phyloP scores from a whole-genome alignment of 2,329 filamentous ascomycete genomes.

The Didymellaceae sp. region DNA sequence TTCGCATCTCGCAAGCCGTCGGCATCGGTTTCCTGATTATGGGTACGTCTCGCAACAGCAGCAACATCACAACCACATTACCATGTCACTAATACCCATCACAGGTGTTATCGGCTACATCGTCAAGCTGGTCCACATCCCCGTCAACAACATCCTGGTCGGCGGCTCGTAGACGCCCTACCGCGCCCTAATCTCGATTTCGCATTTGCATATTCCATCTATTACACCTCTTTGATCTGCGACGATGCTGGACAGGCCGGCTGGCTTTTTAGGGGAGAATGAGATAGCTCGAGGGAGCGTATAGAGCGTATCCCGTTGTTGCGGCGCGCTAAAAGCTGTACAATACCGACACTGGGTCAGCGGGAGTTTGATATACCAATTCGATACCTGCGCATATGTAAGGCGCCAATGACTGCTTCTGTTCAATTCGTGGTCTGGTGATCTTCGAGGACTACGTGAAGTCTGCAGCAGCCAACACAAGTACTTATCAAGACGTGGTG shows the following conservation, averaged over 20 bases:
- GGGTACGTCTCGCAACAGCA: constrained; percentile 32
- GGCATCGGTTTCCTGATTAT: constrained; percentile 61
- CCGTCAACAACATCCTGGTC: constrained; percentile 62
- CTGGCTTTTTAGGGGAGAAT: neutral
- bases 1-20: constrained; percentile 59
- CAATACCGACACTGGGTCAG: constrained; percentile 40
- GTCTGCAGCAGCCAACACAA: too few species aligned
- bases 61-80: neutral
- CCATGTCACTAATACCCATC: neutral
- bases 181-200: constrained; percentile 19
- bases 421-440: neutral
- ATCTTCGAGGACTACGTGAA: too few species aligned
- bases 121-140: constrained; percentile 61
- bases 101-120: constrained; percentile 57
- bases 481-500: too few species aligned
- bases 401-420: neutral
- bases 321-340: constrained; percentile 36
- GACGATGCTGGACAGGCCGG: neutral
- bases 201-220: constrained; percentile 21
- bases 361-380: constrained; percentile 48
- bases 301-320: constrained; percentile 5
- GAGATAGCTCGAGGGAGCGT: constrained; percentile 2
- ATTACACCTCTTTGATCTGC: constrained; percentile 21
- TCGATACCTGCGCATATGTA: constrained; percentile 23
- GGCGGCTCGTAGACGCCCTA: constrained; percentile 44